Conservation (phyloP, 83 land plant species). For the Larix sibirica region DNA sequence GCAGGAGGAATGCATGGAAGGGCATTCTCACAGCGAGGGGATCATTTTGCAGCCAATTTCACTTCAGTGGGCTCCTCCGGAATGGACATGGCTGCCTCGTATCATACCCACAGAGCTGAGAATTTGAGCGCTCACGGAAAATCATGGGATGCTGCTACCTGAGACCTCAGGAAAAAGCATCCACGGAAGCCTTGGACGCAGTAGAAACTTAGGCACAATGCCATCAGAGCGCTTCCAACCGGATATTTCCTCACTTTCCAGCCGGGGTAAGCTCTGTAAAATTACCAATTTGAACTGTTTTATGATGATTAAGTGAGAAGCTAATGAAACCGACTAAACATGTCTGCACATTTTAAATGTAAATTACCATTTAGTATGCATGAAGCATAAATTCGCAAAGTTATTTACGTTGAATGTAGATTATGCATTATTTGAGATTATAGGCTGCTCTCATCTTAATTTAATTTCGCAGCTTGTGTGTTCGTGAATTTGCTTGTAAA, state of each 20-base stretch:
- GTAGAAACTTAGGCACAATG: not conserved
- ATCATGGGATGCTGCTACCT: slow-evolving; percentile 1
- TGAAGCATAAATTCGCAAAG: not conserved
- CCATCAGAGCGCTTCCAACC: not conserved
- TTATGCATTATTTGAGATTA: not conserved
- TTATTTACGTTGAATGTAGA: not conserved
- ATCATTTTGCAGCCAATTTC: slow-evolving; percentile 6
- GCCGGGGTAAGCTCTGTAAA: not conserved
- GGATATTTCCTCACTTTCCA: not conserved
- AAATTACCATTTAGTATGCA: not conserved
- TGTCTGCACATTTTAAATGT: not conserved
- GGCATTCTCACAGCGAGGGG: slow-evolving; percentile 16
- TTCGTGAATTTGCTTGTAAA: too few relatives aligned
- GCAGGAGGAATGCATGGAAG: slow-evolving; percentile 14
- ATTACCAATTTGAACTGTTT: not conserved
- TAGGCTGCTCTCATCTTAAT: not conserved
- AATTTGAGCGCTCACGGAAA: not conserved
- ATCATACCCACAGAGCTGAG: not conserved
- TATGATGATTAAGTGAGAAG: not conserved
- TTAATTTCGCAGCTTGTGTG: not conserved
- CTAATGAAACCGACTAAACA: too few relatives aligned
- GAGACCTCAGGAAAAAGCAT: not conserved
- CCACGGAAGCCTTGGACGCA: not conserved
- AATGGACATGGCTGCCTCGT: not conserved
- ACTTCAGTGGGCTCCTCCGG: not conserved